Conservation (phyloP, 1,284 basidiomycete genomes). For the Pseudozyma pruni region DNA sequence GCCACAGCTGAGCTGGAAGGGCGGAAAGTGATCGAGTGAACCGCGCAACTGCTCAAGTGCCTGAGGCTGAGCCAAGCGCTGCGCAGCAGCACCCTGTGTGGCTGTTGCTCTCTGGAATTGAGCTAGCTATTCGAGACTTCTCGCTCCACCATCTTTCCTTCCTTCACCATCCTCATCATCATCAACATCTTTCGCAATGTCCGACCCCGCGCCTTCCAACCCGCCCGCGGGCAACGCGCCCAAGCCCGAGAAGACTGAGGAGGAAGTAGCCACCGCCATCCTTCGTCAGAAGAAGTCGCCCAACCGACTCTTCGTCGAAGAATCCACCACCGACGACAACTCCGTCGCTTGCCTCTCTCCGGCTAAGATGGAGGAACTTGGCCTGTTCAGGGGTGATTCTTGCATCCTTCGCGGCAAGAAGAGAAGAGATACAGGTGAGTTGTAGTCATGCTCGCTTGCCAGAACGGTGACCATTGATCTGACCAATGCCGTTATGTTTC, state of each 20-base stretch:
- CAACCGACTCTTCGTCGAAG: slow-evolving; percentile 67
- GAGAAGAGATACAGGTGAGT: slow-evolving; percentile 75
- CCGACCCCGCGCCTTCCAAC: slow-evolving; percentile 45
- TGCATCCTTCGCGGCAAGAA: slow-evolving; percentile 79
- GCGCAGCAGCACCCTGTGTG: slow-evolving; percentile 6
- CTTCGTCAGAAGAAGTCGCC: slow-evolving; percentile 63
- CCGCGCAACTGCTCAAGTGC: slow-evolving; percentile 14
- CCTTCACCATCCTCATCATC: slow-evolving; percentile 2
- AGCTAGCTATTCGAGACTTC: too few species aligned
- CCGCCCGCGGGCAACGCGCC: slow-evolving; percentile 21
- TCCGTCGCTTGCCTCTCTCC: slow-evolving; percentile 92
- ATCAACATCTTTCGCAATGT: slow-evolving; percentile 26
- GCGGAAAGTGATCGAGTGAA: slow-evolving; percentile 9
- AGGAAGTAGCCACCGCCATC: slow-evolving; percentile 66
- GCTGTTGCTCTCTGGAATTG: background rate
- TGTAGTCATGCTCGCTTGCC: too few species aligned
- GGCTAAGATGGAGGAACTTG: slow-evolving; percentile 93
- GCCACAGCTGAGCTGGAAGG: slow-evolving; percentile 20
- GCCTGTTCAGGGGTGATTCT: slow-evolving; percentile 91
- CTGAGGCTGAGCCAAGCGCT: too few species aligned
- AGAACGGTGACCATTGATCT: too few species aligned
- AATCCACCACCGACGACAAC: slow-evolving; percentile 68
- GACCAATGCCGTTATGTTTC: too few species aligned
- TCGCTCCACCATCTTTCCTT: background rate
- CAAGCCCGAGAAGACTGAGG: slow-evolving; percentile 41